Evolutionary conservation across 768 basidiomycete species (phyloP).

Genomic region (Mycena alexandri): DNA sequence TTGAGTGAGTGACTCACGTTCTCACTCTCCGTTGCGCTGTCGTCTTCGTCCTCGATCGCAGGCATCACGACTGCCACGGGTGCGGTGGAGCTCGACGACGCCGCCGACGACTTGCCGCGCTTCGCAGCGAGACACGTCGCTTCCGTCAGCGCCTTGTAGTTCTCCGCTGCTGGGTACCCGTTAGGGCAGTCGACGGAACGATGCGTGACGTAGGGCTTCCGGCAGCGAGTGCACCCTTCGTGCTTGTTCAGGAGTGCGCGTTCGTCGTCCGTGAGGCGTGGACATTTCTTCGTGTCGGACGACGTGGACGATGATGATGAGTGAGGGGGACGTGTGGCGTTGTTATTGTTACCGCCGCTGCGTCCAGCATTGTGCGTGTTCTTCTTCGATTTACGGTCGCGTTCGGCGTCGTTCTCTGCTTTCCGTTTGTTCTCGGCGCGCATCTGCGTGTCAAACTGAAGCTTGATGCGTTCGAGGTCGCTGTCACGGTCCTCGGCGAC

Average conservation of each 20-base stretch:
- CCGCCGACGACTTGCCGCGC: neutral
- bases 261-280: neutral
- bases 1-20: too few relatives aligned
- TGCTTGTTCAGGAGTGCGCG: neutral
- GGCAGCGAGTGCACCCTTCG: constrained; percentile 4
- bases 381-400: too few relatives aligned
- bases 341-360: too few relatives aligned
- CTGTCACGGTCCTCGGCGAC: neutral
- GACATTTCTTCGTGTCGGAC: neutral
- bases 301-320: neutral
- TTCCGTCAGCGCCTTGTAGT: neutral
- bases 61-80: neutral
- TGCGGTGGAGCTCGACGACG: too few relatives aligned
- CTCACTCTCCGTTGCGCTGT: too few relatives aligned
- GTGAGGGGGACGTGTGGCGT: too few relatives aligned
- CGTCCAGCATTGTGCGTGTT: too few relatives aligned
- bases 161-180: neutral
- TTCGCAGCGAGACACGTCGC: neutral
- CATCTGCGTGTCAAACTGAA: neutral
- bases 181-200: neutral
- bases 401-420: neutral
- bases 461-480: neutral
- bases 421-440: constrained; percentile 4
- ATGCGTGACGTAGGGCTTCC: neutral
- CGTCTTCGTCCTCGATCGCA: too few relatives aligned